Evolutionary conservation across 2,329 filamentous ascomycete species (phyloP), one percentile per base, ranked within the genome.

Genomic region (Ophiostoma populinum): DNA sequence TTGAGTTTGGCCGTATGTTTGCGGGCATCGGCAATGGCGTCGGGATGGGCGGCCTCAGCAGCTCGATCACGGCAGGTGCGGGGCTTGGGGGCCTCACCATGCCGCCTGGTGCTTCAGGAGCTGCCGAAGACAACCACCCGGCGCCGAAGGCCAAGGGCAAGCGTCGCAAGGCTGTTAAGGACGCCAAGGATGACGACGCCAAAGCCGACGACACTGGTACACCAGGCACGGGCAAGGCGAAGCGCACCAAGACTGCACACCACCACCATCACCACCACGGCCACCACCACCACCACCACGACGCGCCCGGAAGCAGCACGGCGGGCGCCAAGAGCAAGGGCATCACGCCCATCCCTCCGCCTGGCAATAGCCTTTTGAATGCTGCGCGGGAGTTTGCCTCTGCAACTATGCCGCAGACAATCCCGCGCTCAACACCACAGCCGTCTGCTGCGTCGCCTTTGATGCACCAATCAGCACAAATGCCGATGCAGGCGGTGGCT

Each of bases 1-100:
- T 76, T 51, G 87, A 94, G 52, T 86, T 94, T 51, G 86, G 86
- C 19, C 76, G 83, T 42, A 92, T 94, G 66, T 94, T 93, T 56
- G 83, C 82, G 13, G 87, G 87, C n/a, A 83, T 95, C 45, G 86
- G 63, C 40, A 69, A 61, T 44, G 69, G 62, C 42, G 62, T 67
- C 20, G 61, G 55, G 42, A 40, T 44, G 37, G 59, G 55, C 25
- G n/a, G n/a, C n/a, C 61, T 67, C 25, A 62, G 65, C 11, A 70
- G 66, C 45, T 66, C 68, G 3, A 57, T 62, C 3, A 54, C 63
- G 1, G 24, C 56, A 28, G 46, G 59, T 40, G 50, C 55, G 4
- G 55, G 56, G 27, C 46, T 63, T 22, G 60, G 12, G 70, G 74
- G 17, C 50, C 53, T 3, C 64, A 65, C n/a, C 51, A 53, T 7